Evolutionary conservation across 345 rosid genomes (phyloP).

Genomic region (Corchorus capsularis): DNA sequence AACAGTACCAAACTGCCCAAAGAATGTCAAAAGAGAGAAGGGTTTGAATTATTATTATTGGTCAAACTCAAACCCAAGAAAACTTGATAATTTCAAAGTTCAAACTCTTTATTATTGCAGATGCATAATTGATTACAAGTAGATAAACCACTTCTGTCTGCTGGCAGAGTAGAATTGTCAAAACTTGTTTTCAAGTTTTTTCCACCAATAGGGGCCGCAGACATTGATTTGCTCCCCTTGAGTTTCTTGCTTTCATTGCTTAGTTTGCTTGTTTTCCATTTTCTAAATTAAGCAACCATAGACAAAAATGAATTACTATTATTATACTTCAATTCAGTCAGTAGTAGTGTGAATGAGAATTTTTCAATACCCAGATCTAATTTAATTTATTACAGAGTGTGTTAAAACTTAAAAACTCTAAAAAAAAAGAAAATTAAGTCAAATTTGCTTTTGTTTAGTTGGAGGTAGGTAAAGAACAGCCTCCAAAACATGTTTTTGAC

Average conservation of each 20-base stretch:
- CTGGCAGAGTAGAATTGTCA: not conserved
- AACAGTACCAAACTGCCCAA: not conserved
- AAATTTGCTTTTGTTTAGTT: not conserved
- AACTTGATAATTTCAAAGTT: not conserved
- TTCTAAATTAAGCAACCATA: not conserved
- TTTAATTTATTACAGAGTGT: too few relatives aligned
- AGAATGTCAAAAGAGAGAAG: not conserved
- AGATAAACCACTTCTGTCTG: not conserved
- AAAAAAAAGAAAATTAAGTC: not conserved
- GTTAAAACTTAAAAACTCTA: too few relatives aligned
- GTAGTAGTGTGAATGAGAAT: not conserved
- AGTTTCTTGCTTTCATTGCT: not conserved
- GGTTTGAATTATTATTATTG: not conserved
- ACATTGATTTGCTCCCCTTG: not conserved
- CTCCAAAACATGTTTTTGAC: not conserved
- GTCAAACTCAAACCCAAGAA: slow-evolving; percentile 11
- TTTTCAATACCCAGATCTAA: not conserved
- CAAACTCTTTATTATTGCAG: not conserved
- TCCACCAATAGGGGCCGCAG: slow-evolving; percentile 1
- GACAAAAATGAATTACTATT: not conserved
- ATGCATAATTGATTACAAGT: not conserved
- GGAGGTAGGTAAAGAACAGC: not conserved
- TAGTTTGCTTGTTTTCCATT: not conserved
- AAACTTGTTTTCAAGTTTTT: not conserved
- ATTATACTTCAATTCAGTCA: not conserved